A percentile compares a stretch with the other conserved stretches of the same genome.
Evolutionary conservation across 768 basidiomycete species (phyloP).

Genomic region (Mycena maculata): DNA sequence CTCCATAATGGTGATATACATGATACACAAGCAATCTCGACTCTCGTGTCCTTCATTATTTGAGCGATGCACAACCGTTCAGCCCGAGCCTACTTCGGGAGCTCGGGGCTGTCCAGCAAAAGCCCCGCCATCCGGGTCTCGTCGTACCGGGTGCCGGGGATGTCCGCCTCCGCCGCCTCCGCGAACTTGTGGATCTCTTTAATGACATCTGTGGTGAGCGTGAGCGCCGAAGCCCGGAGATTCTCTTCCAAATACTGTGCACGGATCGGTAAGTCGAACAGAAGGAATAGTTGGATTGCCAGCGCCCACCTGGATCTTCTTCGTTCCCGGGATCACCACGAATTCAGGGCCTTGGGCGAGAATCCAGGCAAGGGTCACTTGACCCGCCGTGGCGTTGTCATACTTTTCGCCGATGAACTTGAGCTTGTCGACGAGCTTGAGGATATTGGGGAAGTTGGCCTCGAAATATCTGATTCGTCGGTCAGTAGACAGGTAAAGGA

Average conservation of each 20-base stretch:
- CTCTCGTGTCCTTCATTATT: too few species aligned
- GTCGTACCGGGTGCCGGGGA: constrained; percentile 31
- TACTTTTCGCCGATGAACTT: constrained; percentile 48
- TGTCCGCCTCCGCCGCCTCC: constrained; percentile 42
- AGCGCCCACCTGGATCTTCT: constrained; percentile 46
- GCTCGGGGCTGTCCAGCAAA: constrained; percentile 27
- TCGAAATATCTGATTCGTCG: constrained; percentile 43
- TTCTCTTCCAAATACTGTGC: constrained; percentile 51
- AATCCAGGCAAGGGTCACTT: constrained; percentile 61
- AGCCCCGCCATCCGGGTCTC: constrained; percentile 17
- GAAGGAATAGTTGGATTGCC: constrained; percentile 23
- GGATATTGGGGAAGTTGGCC: constrained; percentile 57
- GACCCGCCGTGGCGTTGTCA: constrained; percentile 52
- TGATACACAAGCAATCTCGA: too few species aligned
- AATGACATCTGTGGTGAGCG: constrained; percentile 43
- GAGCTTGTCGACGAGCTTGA: constrained; percentile 50
- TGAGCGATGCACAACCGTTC: too few species aligned
- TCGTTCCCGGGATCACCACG: constrained; percentile 58
- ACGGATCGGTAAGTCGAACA: neutral
- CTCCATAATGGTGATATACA: too few species aligned
- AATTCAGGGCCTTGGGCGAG: constrained; percentile 57
- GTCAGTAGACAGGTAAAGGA: neutral
- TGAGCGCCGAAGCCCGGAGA: constrained; percentile 39
- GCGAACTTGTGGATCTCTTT: constrained; percentile 42
- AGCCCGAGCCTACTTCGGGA: constrained; percentile 19